These are phyloP conservation scores for Elsinoe necatrix DNA, from an alignment of 2,329 filamentous ascomycete species.

Conservation along the genomic window DNA sequence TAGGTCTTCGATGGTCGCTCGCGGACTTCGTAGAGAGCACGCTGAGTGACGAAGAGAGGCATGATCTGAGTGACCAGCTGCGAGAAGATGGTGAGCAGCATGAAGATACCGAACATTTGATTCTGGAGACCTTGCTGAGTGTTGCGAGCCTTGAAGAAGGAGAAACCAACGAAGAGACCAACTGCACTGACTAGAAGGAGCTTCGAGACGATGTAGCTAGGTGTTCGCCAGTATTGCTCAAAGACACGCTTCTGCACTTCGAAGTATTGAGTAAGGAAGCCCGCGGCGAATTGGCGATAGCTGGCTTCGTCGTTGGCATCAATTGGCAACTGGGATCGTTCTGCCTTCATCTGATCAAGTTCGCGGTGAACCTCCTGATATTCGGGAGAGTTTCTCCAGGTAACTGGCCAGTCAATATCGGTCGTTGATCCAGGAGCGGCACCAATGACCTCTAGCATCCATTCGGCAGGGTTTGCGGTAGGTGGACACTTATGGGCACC, in stretches of 20 bases:
- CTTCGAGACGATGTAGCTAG: conserved; percentile 84
- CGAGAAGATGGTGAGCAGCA: conserved; percentile 71
- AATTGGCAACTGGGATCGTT: conserved; percentile 31
- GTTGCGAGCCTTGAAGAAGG: conserved; percentile 64
- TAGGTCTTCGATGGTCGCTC: conserved; percentile 80
- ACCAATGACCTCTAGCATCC: conserved; percentile 58
- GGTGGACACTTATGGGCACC: conserved; percentile 56
- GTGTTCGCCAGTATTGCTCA: conserved; percentile 86
- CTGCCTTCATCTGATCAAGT: conserved; percentile 37
- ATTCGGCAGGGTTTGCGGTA: conserved; percentile 72
- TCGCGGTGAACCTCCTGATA: conserved; percentile 38
- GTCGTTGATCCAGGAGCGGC: conserved; percentile 43
- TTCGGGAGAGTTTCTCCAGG: conserved; percentile 43
- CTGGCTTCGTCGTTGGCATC: conserved; percentile 42
- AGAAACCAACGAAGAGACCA: conserved; percentile 68
- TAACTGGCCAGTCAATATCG: conserved; percentile 43
- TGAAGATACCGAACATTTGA: conserved; percentile 80
- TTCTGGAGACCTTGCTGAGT: conserved; percentile 73
- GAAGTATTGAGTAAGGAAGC: conserved; percentile 58
- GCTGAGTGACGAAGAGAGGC: conserved; percentile 77
- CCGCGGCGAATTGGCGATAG: conserved; percentile 73
- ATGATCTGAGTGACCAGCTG: conserved; percentile 69
- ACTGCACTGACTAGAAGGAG: conserved; percentile 55
- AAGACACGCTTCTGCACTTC: conserved; percentile 68
- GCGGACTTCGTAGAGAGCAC: conserved; percentile 73